A percentile compares a stretch with the other conserved stretches of the same genome.
These are phyloP conservation scores for Penicillium italicum DNA, from an alignment of 2,329 filamentous ascomycete genomes.

Conservation along the genomic window DNA sequence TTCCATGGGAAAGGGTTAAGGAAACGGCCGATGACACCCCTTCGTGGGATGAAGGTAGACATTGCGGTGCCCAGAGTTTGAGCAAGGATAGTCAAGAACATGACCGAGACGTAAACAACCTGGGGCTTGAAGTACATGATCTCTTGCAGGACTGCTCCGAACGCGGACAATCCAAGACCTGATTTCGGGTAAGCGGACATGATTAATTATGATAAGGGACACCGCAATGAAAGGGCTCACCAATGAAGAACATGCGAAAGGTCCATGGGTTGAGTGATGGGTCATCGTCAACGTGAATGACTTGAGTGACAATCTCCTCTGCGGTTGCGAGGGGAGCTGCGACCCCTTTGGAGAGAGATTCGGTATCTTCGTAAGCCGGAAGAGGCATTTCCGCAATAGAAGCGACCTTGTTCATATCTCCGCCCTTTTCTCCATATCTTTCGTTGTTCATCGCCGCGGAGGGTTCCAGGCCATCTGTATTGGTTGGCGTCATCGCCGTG, in stretches of 20 bases:
- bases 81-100: neutral
- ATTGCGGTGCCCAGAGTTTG: neutral
- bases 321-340: neutral
- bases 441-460: neutral
- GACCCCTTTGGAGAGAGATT: neutral
- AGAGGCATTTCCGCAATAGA: neutral
- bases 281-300: neutral
- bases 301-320: neutral
- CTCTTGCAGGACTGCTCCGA: neutral
- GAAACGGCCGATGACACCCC: neutral
- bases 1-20: neutral
- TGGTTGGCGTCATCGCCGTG: neutral
- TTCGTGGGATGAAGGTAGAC: neutral
- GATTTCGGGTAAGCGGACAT: neutral
- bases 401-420: neutral
- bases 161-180: neutral
- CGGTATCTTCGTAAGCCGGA: neutral
- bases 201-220: neutral
- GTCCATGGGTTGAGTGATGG: neutral
- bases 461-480: neutral
- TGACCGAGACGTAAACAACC: neutral
- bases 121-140: neutral
- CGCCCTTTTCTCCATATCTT: neutral
- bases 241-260: neutral
- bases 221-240: neutral